Evolutionary conservation across 495 filamentous ascomycete species (phyloP).

Genomic region (Platismatia glauca): DNA sequence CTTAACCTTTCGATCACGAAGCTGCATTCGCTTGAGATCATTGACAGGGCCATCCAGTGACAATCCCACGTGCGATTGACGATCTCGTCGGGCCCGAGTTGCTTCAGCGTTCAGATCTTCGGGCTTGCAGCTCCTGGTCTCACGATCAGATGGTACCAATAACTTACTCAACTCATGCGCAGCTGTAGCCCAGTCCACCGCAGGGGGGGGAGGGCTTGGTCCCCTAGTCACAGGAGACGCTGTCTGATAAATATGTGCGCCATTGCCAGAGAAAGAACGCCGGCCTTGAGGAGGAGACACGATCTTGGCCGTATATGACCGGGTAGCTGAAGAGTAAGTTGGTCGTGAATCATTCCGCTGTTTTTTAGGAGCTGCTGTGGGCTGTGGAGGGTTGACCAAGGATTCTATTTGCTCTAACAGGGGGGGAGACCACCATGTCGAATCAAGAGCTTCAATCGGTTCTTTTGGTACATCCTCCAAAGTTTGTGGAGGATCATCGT

Average conservation of each 20-base stretch:
- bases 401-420: slow-evolving; percentile 59
- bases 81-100: slow-evolving; percentile 50
- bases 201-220: slow-evolving; percentile 58
- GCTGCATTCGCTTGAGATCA: slow-evolving; percentile 54
- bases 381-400: slow-evolving; percentile 39
- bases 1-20: slow-evolving; percentile 63
- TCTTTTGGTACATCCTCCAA: background rate
- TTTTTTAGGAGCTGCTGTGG: slow-evolving; percentile 40
- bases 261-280: slow-evolving; percentile 31
- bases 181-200: slow-evolving; percentile 76
- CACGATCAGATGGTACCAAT: slow-evolving; percentile 63
- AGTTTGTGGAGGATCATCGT: slow-evolving; percentile 4
- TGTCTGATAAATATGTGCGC: slow-evolving; percentile 18
- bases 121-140: slow-evolving; percentile 61
- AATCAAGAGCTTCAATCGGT: slow-evolving; percentile 40
- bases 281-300: slow-evolving; percentile 50
- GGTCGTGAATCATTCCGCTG: slow-evolving; percentile 43
- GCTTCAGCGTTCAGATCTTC: slow-evolving; percentile 67
- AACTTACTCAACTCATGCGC: slow-evolving; percentile 72
- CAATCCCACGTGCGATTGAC: slow-evolving; percentile 41
- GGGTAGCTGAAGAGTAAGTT: slow-evolving; percentile 66
- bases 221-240: slow-evolving; percentile 34
- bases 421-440: slow-evolving; percentile 66
- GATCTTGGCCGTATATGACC: slow-evolving; percentile 68
- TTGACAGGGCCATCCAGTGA: slow-evolving; percentile 31